phyloP scores from a whole-genome alignment of 177 flowering plant species.

The Telopea speciosissima region DNA sequence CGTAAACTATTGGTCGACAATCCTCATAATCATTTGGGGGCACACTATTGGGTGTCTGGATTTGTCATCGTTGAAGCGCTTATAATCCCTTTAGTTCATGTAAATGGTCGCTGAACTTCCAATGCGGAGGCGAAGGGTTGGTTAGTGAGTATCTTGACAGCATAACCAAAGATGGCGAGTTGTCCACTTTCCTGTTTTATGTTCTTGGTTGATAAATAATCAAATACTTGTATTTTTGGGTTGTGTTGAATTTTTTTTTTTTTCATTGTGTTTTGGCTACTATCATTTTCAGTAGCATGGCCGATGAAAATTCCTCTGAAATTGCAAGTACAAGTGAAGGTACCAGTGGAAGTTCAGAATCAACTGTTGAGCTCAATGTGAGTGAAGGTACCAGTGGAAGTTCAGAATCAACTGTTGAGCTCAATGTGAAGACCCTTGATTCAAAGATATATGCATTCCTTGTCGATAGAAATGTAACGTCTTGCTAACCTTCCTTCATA shows the following conservation, averaged over 20 bases:
- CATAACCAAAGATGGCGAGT: too few relatives aligned
- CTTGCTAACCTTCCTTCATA: background rate
- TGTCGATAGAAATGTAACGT: slow-evolving; percentile 64
- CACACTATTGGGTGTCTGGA: too few relatives aligned
- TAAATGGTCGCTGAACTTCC: too few relatives aligned
- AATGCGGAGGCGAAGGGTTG: too few relatives aligned
- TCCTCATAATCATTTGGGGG: too few relatives aligned
- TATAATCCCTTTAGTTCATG: too few relatives aligned
- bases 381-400: slow-evolving; percentile 38
- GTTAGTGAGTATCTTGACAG: too few relatives aligned
- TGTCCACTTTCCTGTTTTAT: too few relatives aligned
- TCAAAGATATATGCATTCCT: slow-evolving; percentile 65
- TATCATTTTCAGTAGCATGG: slow-evolving; percentile 31
- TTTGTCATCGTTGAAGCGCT: too few relatives aligned
- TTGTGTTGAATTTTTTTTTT: background rate
- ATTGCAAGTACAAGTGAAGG: slow-evolving; percentile 44
- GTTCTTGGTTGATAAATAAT: background rate
- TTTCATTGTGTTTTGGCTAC: background rate
- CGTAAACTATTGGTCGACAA: too few relatives aligned
- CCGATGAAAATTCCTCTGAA: slow-evolving; percentile 39
- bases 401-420: slow-evolving; percentile 56
- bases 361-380: slow-evolving; percentile 68
- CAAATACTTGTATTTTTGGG: background rate
- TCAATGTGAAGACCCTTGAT: slow-evolving; percentile 90
- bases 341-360: slow-evolving; percentile 42